These are phyloP conservation scores for Imleria badia DNA, from an alignment of 768 basidiomycete species.

Conservation along the genomic window DNA sequence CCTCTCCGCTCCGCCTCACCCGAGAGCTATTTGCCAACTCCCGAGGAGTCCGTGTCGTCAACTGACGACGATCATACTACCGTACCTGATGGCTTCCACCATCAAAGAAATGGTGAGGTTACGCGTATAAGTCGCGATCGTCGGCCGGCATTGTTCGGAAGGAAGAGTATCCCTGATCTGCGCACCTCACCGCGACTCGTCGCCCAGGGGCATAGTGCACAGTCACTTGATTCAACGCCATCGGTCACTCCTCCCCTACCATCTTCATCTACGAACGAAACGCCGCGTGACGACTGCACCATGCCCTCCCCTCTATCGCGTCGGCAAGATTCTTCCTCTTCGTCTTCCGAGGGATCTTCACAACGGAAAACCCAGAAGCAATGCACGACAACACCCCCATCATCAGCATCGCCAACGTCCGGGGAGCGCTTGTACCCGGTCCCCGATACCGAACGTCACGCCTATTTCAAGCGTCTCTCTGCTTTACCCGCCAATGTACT, in stretches of 20 bases:
- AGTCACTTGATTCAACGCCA: conserved; percentile 26
- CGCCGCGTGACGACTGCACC: conserved; percentile 30
- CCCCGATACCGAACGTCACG: conserved; percentile 77
- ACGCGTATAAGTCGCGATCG: conserved; percentile 39
- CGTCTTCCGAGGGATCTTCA: conserved; percentile 32
- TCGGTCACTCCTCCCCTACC: conserved; percentile 5
- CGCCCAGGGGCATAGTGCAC: conserved; percentile 25
- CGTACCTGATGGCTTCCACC: conserved; percentile 31
- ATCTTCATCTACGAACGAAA: conserved; percentile 14
- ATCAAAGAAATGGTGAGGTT: conserved; percentile 53
- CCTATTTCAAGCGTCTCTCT: conserved; percentile 93
- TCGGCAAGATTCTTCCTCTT: conserved; percentile 48
- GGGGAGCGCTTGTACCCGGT: conserved; percentile 38
- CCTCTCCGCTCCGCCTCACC: conserved; percentile 51
- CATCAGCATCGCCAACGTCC: conserved; percentile 40
- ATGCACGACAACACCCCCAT: conserved; percentile 31
- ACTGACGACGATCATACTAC: conserved; percentile 44
- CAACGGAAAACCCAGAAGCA: conserved; percentile 24
- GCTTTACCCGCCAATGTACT: conserved; percentile 62
- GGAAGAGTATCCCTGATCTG: conserved; percentile 88
- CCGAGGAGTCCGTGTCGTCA: conserved; percentile 53
- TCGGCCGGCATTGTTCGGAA: conserved; percentile 45
- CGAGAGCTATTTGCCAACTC: conserved; percentile 55
- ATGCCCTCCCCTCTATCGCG: conserved; percentile 41
- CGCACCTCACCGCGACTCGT: conserved; percentile 47